A percentile compares a stretch with the other conserved stretches of the same genome.
Evolutionary conservation across 202 grass and related monocot genomes (phyloP).

Genomic region (Saccharum hybrid): DNA sequence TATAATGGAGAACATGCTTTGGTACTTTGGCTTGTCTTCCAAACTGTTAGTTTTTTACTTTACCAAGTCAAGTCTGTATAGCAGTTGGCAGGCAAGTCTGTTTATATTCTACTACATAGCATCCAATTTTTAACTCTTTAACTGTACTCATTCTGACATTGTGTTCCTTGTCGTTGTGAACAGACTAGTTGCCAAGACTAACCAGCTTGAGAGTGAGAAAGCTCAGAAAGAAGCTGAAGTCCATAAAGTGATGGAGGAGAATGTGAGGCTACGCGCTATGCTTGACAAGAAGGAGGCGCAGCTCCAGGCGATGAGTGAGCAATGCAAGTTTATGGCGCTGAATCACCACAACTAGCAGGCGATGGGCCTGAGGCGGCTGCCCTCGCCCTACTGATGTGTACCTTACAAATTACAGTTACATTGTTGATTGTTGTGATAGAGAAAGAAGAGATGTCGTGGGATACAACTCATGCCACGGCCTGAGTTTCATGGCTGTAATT

Average conservation of each 20-base stretch:
- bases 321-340: conserved; percentile 92
- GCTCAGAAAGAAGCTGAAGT: conserved; percentile 83
- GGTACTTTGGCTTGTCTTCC: neutral
- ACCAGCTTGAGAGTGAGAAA: conserved; percentile 83
- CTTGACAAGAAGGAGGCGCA: conserved; percentile 89
- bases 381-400: conserved; percentile 32
- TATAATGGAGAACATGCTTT: conserved; percentile 3
- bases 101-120: neutral
- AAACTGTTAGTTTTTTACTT: conserved; percentile 9
- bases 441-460: neutral
- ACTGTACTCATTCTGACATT: neutral
- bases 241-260: conserved; percentile 83
- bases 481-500: conserved; percentile 10
- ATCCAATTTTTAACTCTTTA: neutral
- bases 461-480: neutral
- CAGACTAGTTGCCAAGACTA: conserved; percentile 79
- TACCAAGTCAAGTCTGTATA: conserved; percentile 22
- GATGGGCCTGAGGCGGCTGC: neutral
- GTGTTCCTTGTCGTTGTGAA: conserved; percentile 19
- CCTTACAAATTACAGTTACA: conserved; percentile 37
- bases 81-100: conserved; percentile 17
- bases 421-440: conserved; percentile 18
- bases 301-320: conserved; percentile 81
- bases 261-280: conserved; percentile 69
- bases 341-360: conserved; percentile 44